Conservation (phyloP, 805 yeast species). For the Schizosaccharomyces cryophilus region DNA sequence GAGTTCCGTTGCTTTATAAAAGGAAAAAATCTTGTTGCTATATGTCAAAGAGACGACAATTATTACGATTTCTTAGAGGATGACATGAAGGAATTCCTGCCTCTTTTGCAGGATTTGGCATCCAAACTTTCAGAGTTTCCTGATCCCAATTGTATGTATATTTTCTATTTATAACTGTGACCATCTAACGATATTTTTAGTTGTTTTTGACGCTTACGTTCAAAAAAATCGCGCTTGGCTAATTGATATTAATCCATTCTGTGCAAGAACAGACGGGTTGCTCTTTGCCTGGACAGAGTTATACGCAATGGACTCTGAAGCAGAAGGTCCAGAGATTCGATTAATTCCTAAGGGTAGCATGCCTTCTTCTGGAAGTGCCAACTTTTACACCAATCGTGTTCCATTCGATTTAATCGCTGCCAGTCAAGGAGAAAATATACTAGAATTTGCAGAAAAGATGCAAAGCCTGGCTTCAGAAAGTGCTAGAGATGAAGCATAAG, state of each 20-base stretch:
- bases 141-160: slow-evolving; percentile 12
- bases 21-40: slow-evolving; percentile 37
- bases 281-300: slow-evolving; percentile 73
- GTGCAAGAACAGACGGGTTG: slow-evolving; percentile 46
- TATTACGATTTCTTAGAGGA: slow-evolving; percentile 47
- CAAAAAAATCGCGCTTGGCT: slow-evolving; percentile 40
- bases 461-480: not conserved
- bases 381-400: slow-evolving; percentile 72
- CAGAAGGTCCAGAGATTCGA: slow-evolving; percentile 20
- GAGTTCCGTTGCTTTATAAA: slow-evolving; percentile 76
- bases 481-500: not conserved
- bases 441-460: slow-evolving; percentile 25
- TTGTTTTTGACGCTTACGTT: slow-evolving; percentile 59
- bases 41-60: slow-evolving; percentile 69
- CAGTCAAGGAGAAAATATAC: slow-evolving; percentile 30
- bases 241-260: slow-evolving; percentile 71
- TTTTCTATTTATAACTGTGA: slow-evolving; percentile 10
- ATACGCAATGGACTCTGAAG: slow-evolving; percentile 18
- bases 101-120: slow-evolving; percentile 29
- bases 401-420: slow-evolving; percentile 84
- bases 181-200: slow-evolving; percentile 10
- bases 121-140: slow-evolving; percentile 26
- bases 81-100: slow-evolving; percentile 21
- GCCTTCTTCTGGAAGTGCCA: slow-evolving; percentile 53
- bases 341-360: slow-evolving; percentile 39